These are phyloP conservation scores for Marsdenia floribunda DNA, from an alignment of 257 asterid genomes.

Conservation along the genomic window DNA sequence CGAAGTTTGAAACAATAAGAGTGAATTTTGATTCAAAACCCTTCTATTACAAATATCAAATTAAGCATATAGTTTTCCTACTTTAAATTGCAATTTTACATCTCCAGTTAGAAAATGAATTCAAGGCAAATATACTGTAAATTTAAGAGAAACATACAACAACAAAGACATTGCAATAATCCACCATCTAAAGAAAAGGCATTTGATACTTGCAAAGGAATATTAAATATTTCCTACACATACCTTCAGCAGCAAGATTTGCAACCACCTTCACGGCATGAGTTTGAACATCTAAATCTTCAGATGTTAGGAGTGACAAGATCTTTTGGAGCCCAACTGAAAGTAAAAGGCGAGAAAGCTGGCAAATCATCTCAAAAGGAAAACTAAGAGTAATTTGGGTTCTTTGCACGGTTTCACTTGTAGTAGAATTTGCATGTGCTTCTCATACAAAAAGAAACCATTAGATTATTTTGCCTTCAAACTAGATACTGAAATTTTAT, in stretches of 20 bases:
- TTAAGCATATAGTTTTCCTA: background rate
- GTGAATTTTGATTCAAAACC: background rate
- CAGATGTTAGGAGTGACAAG: constrained; percentile 62
- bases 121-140: background rate
- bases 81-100: background rate
- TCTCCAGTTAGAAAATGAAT: background rate
- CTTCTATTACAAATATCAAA: background rate
- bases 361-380: constrained; percentile 5
- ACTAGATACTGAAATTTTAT: background rate
- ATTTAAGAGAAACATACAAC: background rate
- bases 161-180: background rate
- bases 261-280: constrained; percentile 98
- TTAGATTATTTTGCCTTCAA: background rate
- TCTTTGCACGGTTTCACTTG: background rate
- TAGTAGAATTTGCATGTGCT: background rate
- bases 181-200: background rate
- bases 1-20: background rate
- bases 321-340: constrained; percentile 93
- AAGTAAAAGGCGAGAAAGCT: constrained; percentile 18
- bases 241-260: constrained; percentile 98
- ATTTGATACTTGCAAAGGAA: background rate
- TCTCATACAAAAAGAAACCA: background rate
- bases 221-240: background rate
- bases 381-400: background rate
- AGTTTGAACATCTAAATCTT: constrained; percentile 75